Evolutionary conservation across 176 grass and related monocot species (phyloP).

Genomic region (Puccinellia tenuiflora): DNA sequence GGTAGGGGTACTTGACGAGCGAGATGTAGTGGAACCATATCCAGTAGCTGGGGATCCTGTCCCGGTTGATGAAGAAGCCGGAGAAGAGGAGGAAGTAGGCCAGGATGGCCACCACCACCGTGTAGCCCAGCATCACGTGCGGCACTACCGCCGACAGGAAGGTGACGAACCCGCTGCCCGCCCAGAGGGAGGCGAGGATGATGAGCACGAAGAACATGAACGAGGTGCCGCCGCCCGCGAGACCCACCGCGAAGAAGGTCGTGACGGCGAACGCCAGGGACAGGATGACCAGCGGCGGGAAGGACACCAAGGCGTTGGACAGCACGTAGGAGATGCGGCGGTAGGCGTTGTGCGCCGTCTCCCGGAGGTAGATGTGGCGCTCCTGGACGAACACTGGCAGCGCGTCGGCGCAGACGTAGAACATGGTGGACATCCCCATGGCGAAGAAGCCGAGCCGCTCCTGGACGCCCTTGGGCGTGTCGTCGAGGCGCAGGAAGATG

Average conservation of each 20-base stretch:
- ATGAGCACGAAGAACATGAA: conserved; percentile 70
- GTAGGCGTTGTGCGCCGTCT: conserved; percentile 88
- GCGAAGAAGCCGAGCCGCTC: conserved; percentile 88
- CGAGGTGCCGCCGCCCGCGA: conserved; percentile 45
- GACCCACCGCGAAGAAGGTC: conserved; percentile 85
- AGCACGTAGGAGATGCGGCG: conserved; percentile 74
- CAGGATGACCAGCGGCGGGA: conserved; percentile 67
- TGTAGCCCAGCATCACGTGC: conserved; percentile 86
- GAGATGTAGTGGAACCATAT: conserved; percentile 97
- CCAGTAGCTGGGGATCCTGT: conserved; percentile 75
- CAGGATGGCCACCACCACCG: conserved; percentile 69
- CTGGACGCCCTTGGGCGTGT: conserved; percentile 66
- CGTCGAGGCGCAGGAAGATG: conserved; percentile 86
- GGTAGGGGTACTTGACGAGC: conserved; percentile 79
- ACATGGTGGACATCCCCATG: conserved; percentile 88
- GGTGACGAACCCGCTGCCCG: conserved; percentile 80
- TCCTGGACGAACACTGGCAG: conserved; percentile 91
- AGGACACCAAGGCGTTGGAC: conserved; percentile 54
- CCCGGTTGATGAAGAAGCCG: conserved; percentile 83
- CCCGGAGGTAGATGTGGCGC: conserved; percentile 80
- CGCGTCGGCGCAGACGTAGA: conserved; percentile 91
- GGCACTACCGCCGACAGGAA: conserved; percentile 86
- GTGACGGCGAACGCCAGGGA: conserved; percentile 57
- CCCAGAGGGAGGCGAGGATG: conserved; percentile 73
- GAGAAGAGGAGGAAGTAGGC: conserved; percentile 87